phyloP scores from a whole-genome alignment of 2,329 filamentous ascomycete species.

The Bipolaris zeicola region DNA sequence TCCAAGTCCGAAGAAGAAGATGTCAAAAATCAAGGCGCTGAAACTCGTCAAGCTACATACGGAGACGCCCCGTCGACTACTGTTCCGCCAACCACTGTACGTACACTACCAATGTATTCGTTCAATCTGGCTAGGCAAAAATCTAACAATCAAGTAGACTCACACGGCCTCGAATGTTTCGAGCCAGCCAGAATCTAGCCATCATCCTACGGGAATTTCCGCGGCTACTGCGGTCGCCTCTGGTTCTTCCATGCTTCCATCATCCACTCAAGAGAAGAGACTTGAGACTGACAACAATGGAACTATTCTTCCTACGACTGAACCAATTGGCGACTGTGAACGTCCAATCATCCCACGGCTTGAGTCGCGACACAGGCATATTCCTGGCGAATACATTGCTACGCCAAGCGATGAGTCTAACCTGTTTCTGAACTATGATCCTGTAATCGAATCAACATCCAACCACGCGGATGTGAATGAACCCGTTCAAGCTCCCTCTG shows the following conservation, averaged over 20 bases:
- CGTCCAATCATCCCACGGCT: constrained; percentile 33
- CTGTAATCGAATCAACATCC: constrained; percentile 11
- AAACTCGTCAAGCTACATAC: constrained; percentile 8
- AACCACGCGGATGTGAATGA: neutral
- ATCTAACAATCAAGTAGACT: neutral
- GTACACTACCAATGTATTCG: neutral
- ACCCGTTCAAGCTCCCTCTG: neutral
- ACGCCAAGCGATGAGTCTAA: constrained; percentile 37
- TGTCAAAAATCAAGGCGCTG: constrained; percentile 2
- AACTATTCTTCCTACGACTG: neutral
- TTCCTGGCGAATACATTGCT: constrained; percentile 42
- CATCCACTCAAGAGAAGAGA: constrained; percentile 17
- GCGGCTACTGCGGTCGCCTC: constrained; percentile 21
- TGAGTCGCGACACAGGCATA: constrained; percentile 43
- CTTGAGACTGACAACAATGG: constrained; percentile 10
- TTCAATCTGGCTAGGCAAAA: neutral
- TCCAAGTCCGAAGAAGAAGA: constrained; percentile 12
- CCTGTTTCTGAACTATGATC: constrained; percentile 28
- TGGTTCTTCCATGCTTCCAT: constrained; percentile 6
- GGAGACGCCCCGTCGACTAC: neutral
- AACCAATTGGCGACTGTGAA: constrained; percentile 1
- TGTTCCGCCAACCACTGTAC: neutral
- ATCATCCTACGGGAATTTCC: constrained; percentile 28
- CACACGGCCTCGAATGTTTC: neutral
- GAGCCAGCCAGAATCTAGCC: constrained; percentile 7